phyloP scores from a whole-genome alignment of 805 yeast species.

The Geotrichum ghanense region DNA sequence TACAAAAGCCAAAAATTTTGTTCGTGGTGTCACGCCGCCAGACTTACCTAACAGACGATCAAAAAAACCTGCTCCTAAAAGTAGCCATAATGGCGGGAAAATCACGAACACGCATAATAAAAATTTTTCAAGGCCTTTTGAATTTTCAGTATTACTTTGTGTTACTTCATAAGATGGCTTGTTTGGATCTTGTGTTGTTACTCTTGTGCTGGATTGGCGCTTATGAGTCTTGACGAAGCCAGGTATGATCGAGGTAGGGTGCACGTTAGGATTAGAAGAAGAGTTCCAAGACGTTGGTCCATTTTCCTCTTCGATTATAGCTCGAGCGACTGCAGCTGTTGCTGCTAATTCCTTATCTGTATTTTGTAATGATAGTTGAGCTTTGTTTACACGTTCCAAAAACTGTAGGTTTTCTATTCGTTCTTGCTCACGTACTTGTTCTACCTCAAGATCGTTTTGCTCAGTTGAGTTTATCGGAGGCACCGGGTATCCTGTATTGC shows the following conservation, averaged over 20 bases:
- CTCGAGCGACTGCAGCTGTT: neutral
- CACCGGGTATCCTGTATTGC: neutral
- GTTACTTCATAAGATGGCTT: neutral
- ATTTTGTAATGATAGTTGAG: neutral
- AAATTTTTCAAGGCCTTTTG: neutral
- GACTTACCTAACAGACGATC: neutral
- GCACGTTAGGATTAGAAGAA: neutral
- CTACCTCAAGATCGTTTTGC: neutral
- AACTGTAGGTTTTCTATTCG: neutral
- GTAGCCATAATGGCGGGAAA: conserved; percentile 1
- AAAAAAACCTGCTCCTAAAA: neutral
- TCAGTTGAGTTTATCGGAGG: neutral
- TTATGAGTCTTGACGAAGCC: neutral
- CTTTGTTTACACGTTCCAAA: neutral
- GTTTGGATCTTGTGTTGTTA: neutral
- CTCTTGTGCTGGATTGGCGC: neutral
- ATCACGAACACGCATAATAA: neutral
- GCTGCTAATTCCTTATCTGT: neutral
- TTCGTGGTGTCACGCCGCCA: neutral
- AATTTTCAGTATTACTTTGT: neutral
- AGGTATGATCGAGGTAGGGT: neutral
- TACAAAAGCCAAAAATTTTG: neutral
- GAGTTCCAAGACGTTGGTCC: conserved; percentile 1
- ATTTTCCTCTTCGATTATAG: neutral
- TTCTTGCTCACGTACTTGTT: neutral